Evolutionary conservation across 169 alveolate genomes (phyloP), one percentile per base, ranked within the genome.

Genomic region (Eimeria tenella): DNA sequence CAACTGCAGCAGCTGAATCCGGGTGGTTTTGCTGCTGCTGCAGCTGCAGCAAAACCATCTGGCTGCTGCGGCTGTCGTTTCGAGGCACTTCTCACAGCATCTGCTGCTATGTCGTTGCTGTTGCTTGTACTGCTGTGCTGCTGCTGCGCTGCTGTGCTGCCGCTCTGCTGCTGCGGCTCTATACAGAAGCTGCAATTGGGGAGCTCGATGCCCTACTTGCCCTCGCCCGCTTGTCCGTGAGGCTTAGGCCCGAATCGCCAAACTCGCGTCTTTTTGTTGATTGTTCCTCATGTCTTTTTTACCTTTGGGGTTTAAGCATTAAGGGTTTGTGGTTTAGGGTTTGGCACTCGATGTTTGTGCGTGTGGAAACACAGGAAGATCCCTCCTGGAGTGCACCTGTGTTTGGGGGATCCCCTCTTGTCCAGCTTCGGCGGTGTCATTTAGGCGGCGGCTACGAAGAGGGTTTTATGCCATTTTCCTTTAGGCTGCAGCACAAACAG

Each of bases 241-340:
- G 49, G 11, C 68, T 50, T 5, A 49, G 15, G 17, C 68, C 68
- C 68, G 0, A 58, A 58, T 11, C 3, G 21, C 68, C 19, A 58
- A 58, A 1, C 68, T 3, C 19, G 13, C 60, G 31, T 11, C 62
- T 11, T 6, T 31, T 11, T 9, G 9, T 25, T 23, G 5, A n/a
- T 21, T 11, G 31, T 9, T n/a, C 63, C 50, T 10, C 4, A 3
- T 6, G 7, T 4, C n/a, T 75, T 3, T 6, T 2, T 3, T 17
- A 11, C 53, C 75, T 10, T 58, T 11, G 68, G 68, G 75, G 0
- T 15, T 75, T 13, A 11, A 21, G 75, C 11, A n/a, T 65, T 65
- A 15, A 75, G 68, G 50, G 65, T 50, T 75, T 75, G 42, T 65
- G 86, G 86, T 75, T 75, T 75, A 75, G 86, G 65, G 68, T 49